Evolutionary conservation across 2,329 filamentous ascomycete genomes (phyloP).

Genomic region (Diplodia corticola): DNA sequence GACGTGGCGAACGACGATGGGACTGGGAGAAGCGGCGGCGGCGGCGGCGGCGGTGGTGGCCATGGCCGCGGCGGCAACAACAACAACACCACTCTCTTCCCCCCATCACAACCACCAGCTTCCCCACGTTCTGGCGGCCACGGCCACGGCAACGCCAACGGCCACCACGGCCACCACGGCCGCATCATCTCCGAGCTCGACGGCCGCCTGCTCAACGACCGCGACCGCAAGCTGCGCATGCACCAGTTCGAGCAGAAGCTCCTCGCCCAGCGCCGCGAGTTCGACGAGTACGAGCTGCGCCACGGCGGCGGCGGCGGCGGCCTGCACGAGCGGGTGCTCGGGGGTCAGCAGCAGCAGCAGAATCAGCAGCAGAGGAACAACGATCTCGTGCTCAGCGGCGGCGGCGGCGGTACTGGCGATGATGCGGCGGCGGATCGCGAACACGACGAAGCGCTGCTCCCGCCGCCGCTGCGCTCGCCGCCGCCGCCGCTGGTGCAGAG

Average conservation of each 20-base stretch:
- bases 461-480: background rate
- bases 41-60: background rate
- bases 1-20: background rate
- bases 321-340: background rate
- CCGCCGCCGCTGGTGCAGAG: background rate
- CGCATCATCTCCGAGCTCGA: background rate
- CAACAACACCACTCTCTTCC: background rate
- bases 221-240: constrained; percentile 15
- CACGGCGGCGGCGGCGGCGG: background rate
- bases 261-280: background rate
- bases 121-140: background rate
- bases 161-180: background rate
- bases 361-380: background rate
- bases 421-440: background rate
- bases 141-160: background rate
- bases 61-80: background rate
- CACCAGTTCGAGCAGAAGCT: constrained; percentile 14
- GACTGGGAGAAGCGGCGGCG: background rate
- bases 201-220: constrained; percentile 10
- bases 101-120: background rate
- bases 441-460: background rate
- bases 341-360: too few species aligned
- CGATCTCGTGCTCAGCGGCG: background rate
- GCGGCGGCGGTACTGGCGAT: background rate
- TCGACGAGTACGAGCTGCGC: constrained; percentile 3